Evolutionary conservation across 257 asterid species (phyloP).

Genomic region (Asclepias syriaca): DNA sequence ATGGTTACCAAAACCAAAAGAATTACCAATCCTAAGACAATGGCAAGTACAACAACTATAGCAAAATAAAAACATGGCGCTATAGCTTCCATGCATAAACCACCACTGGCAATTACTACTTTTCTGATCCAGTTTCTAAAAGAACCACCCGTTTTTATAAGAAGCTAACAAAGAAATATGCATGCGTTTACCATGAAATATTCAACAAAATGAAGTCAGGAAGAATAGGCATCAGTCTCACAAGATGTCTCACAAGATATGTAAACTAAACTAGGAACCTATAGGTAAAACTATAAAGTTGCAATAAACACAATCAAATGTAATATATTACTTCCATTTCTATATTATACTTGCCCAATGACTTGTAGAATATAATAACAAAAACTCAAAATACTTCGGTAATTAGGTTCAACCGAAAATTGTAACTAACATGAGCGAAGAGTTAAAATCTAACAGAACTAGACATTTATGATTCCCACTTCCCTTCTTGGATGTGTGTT

Average conservation of each 20-base stretch:
- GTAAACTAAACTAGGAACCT: background rate
- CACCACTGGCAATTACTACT: conserved; percentile 65
- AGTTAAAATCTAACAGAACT: conserved; percentile 1
- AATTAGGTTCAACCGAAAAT: background rate
- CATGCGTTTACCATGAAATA: background rate
- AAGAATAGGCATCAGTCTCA: background rate
- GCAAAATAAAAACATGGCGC: conserved; percentile 54
- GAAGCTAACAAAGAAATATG: background rate
- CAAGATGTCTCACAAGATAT: background rate
- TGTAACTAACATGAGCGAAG: background rate
- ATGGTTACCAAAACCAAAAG: conserved; percentile 48
- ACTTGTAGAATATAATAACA: background rate
- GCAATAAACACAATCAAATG: background rate
- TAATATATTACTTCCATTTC: background rate
- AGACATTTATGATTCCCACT: background rate
- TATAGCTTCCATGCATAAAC: conserved; percentile 64
- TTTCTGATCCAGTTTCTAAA: conserved; percentile 50
- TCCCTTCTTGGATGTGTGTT: background rate
- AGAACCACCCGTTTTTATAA: conserved; percentile 6
- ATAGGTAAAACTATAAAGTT: background rate
- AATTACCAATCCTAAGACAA: conserved; percentile 11
- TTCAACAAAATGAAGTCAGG: background rate
- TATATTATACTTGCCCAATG: background rate
- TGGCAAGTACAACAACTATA: conserved; percentile 7
- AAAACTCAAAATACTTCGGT: background rate